phyloP scores from a whole-genome alignment of 352 stramenopile genomes.

The Globisporangium sylvaticum region DNA sequence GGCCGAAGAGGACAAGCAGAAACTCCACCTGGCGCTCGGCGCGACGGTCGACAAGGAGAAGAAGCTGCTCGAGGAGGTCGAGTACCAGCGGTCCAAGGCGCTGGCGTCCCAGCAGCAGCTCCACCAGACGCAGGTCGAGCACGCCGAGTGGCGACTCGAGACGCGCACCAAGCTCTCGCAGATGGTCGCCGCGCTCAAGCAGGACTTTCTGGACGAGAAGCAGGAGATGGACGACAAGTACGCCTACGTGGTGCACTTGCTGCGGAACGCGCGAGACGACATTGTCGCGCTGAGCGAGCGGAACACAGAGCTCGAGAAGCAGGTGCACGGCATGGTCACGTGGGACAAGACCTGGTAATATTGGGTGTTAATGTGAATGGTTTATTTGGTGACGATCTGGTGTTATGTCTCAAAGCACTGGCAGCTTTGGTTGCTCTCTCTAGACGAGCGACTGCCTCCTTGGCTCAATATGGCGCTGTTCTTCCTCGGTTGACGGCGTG shows the following conservation, averaged over 20 bases:
- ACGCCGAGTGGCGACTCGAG: conserved; percentile 50
- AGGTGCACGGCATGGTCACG: conserved; percentile 33
- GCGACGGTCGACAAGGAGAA: conserved; percentile 75
- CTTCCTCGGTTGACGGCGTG: not conserved
- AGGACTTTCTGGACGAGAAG: conserved; percentile 49
- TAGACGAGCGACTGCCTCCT: not conserved
- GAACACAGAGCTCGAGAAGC: conserved; percentile 57
- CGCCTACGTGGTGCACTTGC: conserved; percentile 37
- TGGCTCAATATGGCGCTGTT: not conserved
- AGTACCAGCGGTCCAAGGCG: conserved; percentile 45
- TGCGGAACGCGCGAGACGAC: conserved; percentile 62
- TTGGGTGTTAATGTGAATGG: not conserved
- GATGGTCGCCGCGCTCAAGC: conserved; percentile 48
- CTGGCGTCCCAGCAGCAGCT: conserved; percentile 58
- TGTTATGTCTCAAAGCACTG: not conserved
- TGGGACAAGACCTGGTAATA: conserved; percentile 35
- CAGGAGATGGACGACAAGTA: conserved; percentile 47
- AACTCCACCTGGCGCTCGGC: conserved; percentile 37
- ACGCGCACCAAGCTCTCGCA: conserved; percentile 36
- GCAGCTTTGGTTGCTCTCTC: not conserved
- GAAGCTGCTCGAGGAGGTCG: conserved; percentile 69
- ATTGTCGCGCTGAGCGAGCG: conserved; percentile 43
- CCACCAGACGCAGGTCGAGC: conserved; percentile 48
- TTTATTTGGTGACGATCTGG: not conserved
- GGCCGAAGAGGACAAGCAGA: conserved; percentile 57